Base-by-base conservation (phyloP, 2,329 filamentous ascomycete species). In the Hirsutella thompsonii region DNA sequence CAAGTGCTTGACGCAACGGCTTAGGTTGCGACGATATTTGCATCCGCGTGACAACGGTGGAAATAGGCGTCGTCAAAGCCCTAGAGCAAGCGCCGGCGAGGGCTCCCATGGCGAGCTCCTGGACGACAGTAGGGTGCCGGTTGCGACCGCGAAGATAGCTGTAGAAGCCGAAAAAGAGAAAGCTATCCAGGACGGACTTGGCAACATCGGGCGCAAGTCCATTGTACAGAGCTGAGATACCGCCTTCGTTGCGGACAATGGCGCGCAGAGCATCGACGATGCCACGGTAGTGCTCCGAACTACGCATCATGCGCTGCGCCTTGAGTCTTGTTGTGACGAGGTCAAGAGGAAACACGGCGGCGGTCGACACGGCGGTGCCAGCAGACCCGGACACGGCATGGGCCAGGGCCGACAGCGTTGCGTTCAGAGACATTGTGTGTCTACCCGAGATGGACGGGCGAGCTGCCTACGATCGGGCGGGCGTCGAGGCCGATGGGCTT, bases 141-240 rank as follows among this genome's bases (percentile, higher is more conserved):
- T 55, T 62, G 49, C 62, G 59, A 38, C 60, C 59, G 36, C 62
- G 55, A 38, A 70, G 55, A 20, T 68, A 58, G 46, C 70, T 83
- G 62, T 94, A 93, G 44, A 84, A 81, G 16, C 90, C 70, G 63
- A 93, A 93, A 67, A 93, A 93, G 39, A 93, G 68, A 55, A 92
- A 90, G 42, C 81, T 84, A 63, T 92, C 86, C 23, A 76, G 70
- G 19, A 80, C 68, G 20, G 76, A 79, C 58, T 83, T 86, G 52
- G 66, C 69, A 10, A 81, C 75, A 53, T 84, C 81, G 29, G 74
- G 69, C 6, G 69, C 61, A 2, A 83, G 58, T 20, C 81, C 81
- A 20, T 67, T 70, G 55, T 83, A 94, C 48, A 94, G 79, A 1
- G 81, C 83, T 39, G 58, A 55, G 16, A 80, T 48, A 3, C 83